Evolutionary conservation across 805 yeast genomes (phyloP), one percentile per base, ranked within the genome.

Genomic region (Nematodospora valgi): DNA sequence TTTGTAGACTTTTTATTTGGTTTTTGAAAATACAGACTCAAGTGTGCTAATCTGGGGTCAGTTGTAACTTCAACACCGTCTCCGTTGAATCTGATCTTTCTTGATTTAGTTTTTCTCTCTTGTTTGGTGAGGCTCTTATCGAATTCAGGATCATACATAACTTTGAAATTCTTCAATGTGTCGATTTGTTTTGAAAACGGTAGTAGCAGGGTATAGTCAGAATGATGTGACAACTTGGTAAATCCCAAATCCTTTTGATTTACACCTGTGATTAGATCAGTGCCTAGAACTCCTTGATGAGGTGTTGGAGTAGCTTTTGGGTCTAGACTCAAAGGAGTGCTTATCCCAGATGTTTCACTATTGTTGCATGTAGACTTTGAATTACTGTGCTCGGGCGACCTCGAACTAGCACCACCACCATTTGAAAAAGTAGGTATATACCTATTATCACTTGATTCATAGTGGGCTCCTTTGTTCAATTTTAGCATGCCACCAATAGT

Each of bases 91-190:
- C 70, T 63, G 24, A 70, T 65, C 44, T 72, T 75, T 37, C 65
- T 64, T 10, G 47, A 48, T 27, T 52, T 57, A 4, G 46, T 11
- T 41, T 61, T 63, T 26, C 51, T 45, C 22, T 64, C 69, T 5
- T 44, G 36, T 36, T 62, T 64, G 15, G 49, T 38, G n/a, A 66
- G 46, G 3, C 54, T 24, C 38, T 53, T 51, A 45, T 66, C 71
- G 20, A 60, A 44, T 35, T 65, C 71, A 1, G 72, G 71, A 46
- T 80, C 86, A 46, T 74, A 76, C 2, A 62, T 42, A 0, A 77
- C 74, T 40, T 59, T 68, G 47, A 63, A 70, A 34, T 61, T 58
- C 35, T 62, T 67, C 34, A 41, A 35, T 3, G 37, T 25, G 34
- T 56, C 54, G 4, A 35, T 29, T 3, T 39, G 39, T n/a, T 38